A percentile compares a stretch with the other conserved stretches of the same genome.
phyloP scores from a whole-genome alignment of 371 early-diverging fungal genomes.

The Mucor irregularis region DNA sequence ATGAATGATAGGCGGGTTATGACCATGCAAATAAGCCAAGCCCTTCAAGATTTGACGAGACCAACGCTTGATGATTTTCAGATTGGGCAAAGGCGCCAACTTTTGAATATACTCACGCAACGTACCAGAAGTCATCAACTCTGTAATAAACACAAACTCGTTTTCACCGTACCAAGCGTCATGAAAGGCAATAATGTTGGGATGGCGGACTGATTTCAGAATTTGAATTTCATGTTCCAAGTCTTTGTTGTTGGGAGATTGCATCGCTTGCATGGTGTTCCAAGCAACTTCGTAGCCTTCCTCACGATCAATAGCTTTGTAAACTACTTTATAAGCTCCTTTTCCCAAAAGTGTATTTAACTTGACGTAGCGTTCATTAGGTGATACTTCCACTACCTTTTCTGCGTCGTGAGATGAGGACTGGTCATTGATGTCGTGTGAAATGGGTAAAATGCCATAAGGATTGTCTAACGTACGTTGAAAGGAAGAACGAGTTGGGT shows the following conservation, averaged over 20 bases:
- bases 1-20: slow-evolving; percentile 81
- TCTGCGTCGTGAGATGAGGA: slow-evolving; percentile 42
- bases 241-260: slow-evolving; percentile 36
- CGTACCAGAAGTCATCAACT: slow-evolving; percentile 85
- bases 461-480: slow-evolving; percentile 4
- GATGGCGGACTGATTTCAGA: slow-evolving; percentile 70
- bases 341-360: slow-evolving; percentile 49
- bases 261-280: slow-evolving; percentile 57
- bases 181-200: slow-evolving; percentile 74
- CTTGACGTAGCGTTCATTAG: slow-evolving; percentile 43
- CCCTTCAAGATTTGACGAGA: slow-evolving; percentile 76
- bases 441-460: neutral
- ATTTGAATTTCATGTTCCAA: slow-evolving; percentile 72
- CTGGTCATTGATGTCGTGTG: slow-evolving; percentile 44
- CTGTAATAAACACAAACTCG: slow-evolving; percentile 78
- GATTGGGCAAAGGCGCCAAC: slow-evolving; percentile 52
- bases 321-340: slow-evolving; percentile 82
- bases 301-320: slow-evolving; percentile 78
- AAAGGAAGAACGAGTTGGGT: slow-evolving; percentile 20
- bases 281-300: slow-evolving; percentile 88
- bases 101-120: slow-evolving; percentile 60
- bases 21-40: slow-evolving; percentile 73
- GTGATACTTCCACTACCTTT: slow-evolving; percentile 47
- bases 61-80: slow-evolving; percentile 71
- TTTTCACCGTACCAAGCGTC: slow-evolving; percentile 67